These are phyloP conservation scores for Podospora appendiculata DNA, from an alignment of 495 filamentous ascomycete species.

Conservation along the genomic window DNA sequence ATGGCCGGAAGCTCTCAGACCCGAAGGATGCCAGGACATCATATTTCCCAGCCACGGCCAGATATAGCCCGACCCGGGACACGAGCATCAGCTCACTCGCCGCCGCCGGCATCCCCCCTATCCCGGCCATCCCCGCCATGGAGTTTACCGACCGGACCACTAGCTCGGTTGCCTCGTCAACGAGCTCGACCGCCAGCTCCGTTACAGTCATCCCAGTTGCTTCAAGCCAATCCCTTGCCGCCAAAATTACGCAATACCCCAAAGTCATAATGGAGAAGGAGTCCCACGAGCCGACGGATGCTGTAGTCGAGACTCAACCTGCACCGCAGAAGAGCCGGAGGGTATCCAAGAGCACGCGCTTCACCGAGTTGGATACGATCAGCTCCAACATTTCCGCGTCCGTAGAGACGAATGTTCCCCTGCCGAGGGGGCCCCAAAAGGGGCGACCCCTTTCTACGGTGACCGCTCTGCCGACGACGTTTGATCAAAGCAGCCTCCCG, in stretches of 20 bases:
- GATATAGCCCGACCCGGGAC: slow-evolving; percentile 1
- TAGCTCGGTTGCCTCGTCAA: slow-evolving; percentile 2
- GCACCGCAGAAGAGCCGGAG: slow-evolving; percentile 4
- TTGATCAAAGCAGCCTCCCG: slow-evolving; percentile 10
- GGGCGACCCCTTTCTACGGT: neutral
- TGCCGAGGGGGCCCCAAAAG: slow-evolving; percentile 1
- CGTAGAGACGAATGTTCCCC: neutral
- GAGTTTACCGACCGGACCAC: slow-evolving; percentile 13
- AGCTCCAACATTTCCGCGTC: slow-evolving; percentile 12
- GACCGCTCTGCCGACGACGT: slow-evolving; percentile 9
- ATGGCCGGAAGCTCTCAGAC: slow-evolving; percentile 21
- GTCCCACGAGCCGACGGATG: neutral
- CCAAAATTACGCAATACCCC: neutral
- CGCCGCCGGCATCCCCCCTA: slow-evolving; percentile 17
- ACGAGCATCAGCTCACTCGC: slow-evolving; percentile 6
- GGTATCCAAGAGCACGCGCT: slow-evolving; percentile 8
- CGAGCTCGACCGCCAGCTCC: slow-evolving; percentile 11
- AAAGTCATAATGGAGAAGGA: neutral
- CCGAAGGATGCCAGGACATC: neutral
- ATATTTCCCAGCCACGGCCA: neutral
- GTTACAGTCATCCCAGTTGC: slow-evolving; percentile 11
- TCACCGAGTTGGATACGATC: slow-evolving; percentile 18
- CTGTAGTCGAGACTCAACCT: neutral
- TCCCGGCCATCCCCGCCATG: slow-evolving; percentile 17
- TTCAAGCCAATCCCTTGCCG: slow-evolving; percentile 7